Evolutionary conservation across 108 stramenopile species (phyloP), one percentile per base, ranked within the genome.

Genomic region (Aureococcus anophagefferens): DNA sequence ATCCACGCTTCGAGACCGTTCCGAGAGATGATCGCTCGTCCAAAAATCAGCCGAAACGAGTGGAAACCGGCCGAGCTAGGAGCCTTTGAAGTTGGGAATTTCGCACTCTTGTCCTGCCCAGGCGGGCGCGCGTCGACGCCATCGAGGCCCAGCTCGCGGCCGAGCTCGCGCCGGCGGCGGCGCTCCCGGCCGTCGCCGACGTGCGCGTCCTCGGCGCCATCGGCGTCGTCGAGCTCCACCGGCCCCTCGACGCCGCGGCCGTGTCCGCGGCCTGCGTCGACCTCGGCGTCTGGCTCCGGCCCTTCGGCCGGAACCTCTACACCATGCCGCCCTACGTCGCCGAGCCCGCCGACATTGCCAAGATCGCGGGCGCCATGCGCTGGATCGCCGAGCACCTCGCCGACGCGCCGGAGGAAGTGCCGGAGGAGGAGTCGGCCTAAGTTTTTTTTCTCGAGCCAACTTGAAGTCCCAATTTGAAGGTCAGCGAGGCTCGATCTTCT

Each of bases 121-220:
- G 96, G 74, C 35, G 94, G 0, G 75, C 35, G 11, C 28, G 35
- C 46, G 88, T 96, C 62, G 96, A 96, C 64, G 85, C 92, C 65
- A 89, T 99, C 17, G 21, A 25, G 21, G 51, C 9, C 9, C 65
- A 65, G 0, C 34, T 64, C 0, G 18, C 32, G 16, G 64, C 64
- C 0, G 71, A 13, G 40, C 40, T 44, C 5, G 18, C 9, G 7
- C 30, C 63, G 15, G 4, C 7, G 9, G 74, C 71, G 4, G 33
- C 7, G 21, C 14, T 59, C 25, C 3, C 17, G 1, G 25, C 51
- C 21, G 51, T 59, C 21, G 21, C 21, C 25, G 51, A 25, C 51
- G 51, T 59, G 21, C 21, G 51, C 51, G 21, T 59, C 21, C 4
- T 25, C 1, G 25, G 25, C 17, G 51, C 51, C 51, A 59, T 59